Evolutionary conservation across 495 filamentous ascomycete genomes (phyloP), one percentile per base, ranked within the genome.

Genomic region (Penicillium argentinense): DNA sequence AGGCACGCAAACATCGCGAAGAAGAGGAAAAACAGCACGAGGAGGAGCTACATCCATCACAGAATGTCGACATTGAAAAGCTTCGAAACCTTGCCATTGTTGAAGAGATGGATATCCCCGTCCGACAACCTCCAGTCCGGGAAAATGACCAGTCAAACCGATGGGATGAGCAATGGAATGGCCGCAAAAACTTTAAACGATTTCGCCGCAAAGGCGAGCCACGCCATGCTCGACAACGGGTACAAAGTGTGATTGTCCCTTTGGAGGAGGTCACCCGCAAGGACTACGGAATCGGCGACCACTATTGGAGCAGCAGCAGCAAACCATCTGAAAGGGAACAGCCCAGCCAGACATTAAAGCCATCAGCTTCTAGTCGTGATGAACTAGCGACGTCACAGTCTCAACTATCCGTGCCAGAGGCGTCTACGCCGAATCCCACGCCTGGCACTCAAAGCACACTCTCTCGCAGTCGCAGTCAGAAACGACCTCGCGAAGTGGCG

Each of bases 161-260:
- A 17, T 97, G 95, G 93, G 83, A 97, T 56, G 84, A 89, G 2
- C 73, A 76, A 26, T 98, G 95, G 95, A 96, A 97, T 59, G 93
- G 95, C 0, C 80, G 92, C 5, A 95, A 90, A 68, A 97, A 98
- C 54, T 98, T 97, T 74, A 98, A 98, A 66, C 85, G 80, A 53
- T 98, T 98, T 53, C 78, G 82, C 3, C 79, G 82, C 45, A 78
- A 80, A 36, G 81, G 77, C 3, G 74, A 74, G 1, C 67, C 75
- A 5, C 54, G 47, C 14, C 63, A 54, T 46, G 58, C 56, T 60
- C 77, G 57, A 36, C 71, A 52, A 52, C 77, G 49, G 51, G 74
- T 76, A 4, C 73, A 77, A 45, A 75, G 73, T 17, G 81, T 92
- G 19, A 89, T 95, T 33, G 84, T 97, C 22, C 73, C 76, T 0